These are phyloP conservation scores for Protea cynaroides DNA, from an alignment of 164 flowering plant species.

Conservation along the genomic window DNA sequence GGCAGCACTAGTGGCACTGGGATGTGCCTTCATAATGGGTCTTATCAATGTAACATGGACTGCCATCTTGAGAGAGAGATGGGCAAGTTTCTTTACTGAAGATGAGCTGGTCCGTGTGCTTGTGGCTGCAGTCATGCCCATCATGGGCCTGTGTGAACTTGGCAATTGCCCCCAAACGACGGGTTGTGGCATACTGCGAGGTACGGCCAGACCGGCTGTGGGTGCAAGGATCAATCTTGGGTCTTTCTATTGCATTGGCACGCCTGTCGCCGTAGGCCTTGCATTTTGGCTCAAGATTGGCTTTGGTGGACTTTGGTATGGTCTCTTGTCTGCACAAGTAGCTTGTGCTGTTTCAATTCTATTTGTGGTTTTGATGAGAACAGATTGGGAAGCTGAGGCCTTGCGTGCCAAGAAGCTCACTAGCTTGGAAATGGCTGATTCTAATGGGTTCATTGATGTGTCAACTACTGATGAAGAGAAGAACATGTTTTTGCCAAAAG, in stretches of 20 bases:
- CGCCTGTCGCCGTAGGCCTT: constrained; percentile 77
- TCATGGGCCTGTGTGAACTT: constrained; percentile 86
- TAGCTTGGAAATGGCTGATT: constrained; percentile 38
- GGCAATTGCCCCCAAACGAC: constrained; percentile 98
- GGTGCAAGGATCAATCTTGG: constrained; percentile 79
- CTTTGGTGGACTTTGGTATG: constrained; percentile 80
- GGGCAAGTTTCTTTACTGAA: constrained; percentile 74
- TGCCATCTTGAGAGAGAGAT: constrained; percentile 43
- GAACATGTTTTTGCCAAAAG: constrained; percentile 32
- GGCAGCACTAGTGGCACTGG: constrained; percentile 82
- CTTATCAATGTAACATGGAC: constrained; percentile 75
- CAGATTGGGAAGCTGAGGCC: constrained; percentile 88
- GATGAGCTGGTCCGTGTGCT: constrained; percentile 49
- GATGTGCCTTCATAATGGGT: constrained; percentile 71
- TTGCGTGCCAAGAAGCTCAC: constrained; percentile 50
- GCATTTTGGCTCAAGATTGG: constrained; percentile 68
- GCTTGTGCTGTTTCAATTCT: constrained; percentile 71
- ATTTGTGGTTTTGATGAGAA: constrained; percentile 45
- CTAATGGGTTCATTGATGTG: constrained; percentile 2
- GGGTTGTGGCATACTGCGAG: constrained; percentile 91
- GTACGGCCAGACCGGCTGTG: constrained; percentile 74
- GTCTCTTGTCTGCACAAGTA: constrained; percentile 75
- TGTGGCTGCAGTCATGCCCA: constrained; percentile 80
- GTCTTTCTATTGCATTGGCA: constrained; percentile 86
- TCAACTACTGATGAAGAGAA: constrained; percentile 30